Evolutionary conservation across 495 filamentous ascomycete species (phyloP), one percentile per base, ranked within the genome.

Genomic region (Penicillium roqueforti): DNA sequence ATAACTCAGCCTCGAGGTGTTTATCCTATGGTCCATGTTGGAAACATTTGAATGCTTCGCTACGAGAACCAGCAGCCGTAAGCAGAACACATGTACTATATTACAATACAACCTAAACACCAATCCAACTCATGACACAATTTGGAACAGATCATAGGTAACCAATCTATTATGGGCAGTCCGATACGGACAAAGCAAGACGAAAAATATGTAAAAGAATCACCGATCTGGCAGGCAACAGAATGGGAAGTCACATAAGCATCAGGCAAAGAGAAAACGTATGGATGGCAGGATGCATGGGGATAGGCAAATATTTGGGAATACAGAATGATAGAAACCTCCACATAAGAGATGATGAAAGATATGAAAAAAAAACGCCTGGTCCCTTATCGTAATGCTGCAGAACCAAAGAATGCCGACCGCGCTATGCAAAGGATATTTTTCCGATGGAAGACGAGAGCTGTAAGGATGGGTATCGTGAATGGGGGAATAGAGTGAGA

Each of bases 401-500:
- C 59, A 68, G 66, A 57, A 63, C 62, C 58, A 65, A 66, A 67
- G 41, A 56, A 71, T 70, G 70, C 70, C 63, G 68, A 70, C 67
- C 73, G 55, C 73, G 72, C 73, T 76, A 76, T 76, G 73, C 73
- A 75, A 74, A 69, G 57, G 47, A 50, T 38, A 53, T 57, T 64
- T 58, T 56, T 61, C 47, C 43, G 58, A 54, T 53, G 39, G 49
- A 65, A 65, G 57, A 57, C 42, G 57, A 62, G 51, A 58, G 56
- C 55, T 56, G 40, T 61, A 64, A 60, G 53, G 56, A 60, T 65
- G 58, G 62, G 62, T 65, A 65, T 65, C 59, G 62, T 58, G 54
- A 51, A 65, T 62, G 48, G 49, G 42, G 42, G 39, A 28, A 55
- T 20, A 55, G 47, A 26, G 32, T 28, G 29, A 39, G 29, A 39